Base-by-base conservation (phyloP, 2,329 filamentous ascomycete species). In the Trichoderma citrinoviride region DNA sequence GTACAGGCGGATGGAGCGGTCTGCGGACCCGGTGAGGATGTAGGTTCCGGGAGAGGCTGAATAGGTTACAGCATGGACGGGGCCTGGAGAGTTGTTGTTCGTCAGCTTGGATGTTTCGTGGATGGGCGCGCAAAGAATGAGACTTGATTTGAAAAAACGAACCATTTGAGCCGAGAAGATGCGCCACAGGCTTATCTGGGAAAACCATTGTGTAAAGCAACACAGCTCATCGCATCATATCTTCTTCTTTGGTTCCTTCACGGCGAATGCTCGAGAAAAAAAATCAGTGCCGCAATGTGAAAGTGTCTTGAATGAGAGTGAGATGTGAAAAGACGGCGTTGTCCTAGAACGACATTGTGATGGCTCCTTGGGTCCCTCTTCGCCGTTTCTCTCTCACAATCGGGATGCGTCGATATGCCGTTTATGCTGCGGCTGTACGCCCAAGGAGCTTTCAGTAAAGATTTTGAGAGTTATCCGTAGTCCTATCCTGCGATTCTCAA, bases 1-100 rank as follows among this genome's bases (percentile, higher is more conserved):
- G 81, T 93, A 96, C 46, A 97, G 88, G 64, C 93, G 89, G 75
- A 97, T 88, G 17, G 87, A 84, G 68, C 93, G 91, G 82, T 97
- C 94, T 58, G 91, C 86, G 40, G 90, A 92, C 72, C 94, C 93
- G 41, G 92, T 93, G 66, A 98, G 85, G 74, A 97, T 85, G 73
- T 92, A 92, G 3, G 88, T 89, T 46, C 89, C 89, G 17, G 89
- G 86, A 14, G 85, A 87, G 67, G 88, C 85, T 61, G 90, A 92
- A 78, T 92, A 92, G 60, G 86, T 81, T 61, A 92, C 81, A 54
- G 90, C 86, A 75, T 92, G 90, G 56, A 92, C 83, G 41, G 90
- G 88, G 66, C 87, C 89, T 91, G 71, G 29, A 46, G n/a, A 27
- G 25, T 37, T 25, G 14, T 46, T 8, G 29, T 47, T 33, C 61